Evolutionary conservation across 2,329 filamentous ascomycete genomes (phyloP), one percentile per base, ranked within the genome.

Genomic region (Pseudonectria foliicola): DNA sequence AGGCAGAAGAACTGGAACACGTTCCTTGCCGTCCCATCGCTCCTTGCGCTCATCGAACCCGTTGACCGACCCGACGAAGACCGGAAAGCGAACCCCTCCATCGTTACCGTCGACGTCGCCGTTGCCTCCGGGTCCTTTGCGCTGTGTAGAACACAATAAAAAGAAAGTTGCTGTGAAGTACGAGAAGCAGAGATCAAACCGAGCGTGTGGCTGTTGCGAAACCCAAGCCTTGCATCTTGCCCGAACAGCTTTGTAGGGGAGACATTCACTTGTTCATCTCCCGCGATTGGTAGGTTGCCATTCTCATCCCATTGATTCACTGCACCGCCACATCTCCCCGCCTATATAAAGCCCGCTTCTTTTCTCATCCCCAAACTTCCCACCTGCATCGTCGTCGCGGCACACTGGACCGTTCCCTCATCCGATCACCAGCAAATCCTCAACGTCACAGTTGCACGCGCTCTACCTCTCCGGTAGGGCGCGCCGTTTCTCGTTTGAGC

Each of bases 181-280:
- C 46, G 54, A 48, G 39, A 50, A 39, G 38, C 33, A 33, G 37
- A 33, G 40, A 37, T 21, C 8, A 21, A 6, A 21, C 18, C 18
- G 5, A 8, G 18, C 18, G 18, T 21, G 18, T 21, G 18, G 18
- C 18, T 21, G 18, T 21, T 21, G n/a, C n/a, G 15, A 41, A 29
- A 39, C 31, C 31, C 25, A 38, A 37, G 27, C 13, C 41, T 27
- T 36, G 29, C 31, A 37, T 42, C 14, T 25, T 37, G 47, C 42
- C 47, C 53, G 57, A 58, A 57, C 63, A 63, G 55, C 53, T 55
- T 54, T 65, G 64, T 68, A 70, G 86, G 87, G 85, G 88, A 94
- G 83, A 88, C 88, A 94, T 95, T 95, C 66, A 82, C 63, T 95
- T 94, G 88, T 94, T 87, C 71, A 85, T 94, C 88, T 94, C 87